These are phyloP conservation scores for Globisporangium apiculatum DNA, from an alignment of 352 stramenopile genomes.

Conservation along the genomic window DNA sequence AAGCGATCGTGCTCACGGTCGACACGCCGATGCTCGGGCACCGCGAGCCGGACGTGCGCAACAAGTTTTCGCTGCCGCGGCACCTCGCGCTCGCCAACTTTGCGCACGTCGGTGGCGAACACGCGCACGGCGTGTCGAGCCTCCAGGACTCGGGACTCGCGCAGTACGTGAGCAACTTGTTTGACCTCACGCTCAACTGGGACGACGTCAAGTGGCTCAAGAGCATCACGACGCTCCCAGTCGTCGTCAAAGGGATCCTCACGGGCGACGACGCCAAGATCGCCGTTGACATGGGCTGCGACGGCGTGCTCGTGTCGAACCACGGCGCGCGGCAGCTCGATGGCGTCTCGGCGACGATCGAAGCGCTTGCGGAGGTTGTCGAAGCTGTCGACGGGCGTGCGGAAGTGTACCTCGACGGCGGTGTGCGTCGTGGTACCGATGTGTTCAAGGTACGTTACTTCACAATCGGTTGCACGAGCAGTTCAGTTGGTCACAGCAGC, in stretches of 20 bases:
- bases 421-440: constrained; percentile 92
- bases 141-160: constrained; percentile 43
- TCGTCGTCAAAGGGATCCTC: constrained; percentile 93
- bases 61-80: constrained; percentile 83
- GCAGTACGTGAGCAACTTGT: constrained; percentile 68
- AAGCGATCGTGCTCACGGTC: constrained; percentile 93
- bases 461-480: too few relatives aligned
- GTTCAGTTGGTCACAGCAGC: not conserved
- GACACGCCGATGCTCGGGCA: constrained; percentile 95
- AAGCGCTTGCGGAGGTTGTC: constrained; percentile 89
- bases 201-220: constrained; percentile 91
- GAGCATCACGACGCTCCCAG: constrained; percentile 86
- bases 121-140: constrained; percentile 57
- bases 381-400: constrained; percentile 69
- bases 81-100: constrained; percentile 55
- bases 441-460: constrained; percentile 81
- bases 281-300: constrained; percentile 86
- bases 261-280: constrained; percentile 89
- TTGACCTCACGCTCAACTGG: constrained; percentile 93
- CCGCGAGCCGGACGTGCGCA: constrained; percentile 93
- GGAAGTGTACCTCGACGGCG: constrained; percentile 93
- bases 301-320: constrained; percentile 92
- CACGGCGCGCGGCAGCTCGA: constrained; percentile 92
- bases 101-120: constrained; percentile 35
- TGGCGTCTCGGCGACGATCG: constrained; percentile 85